phyloP scores from a whole-genome alignment of 2,329 filamentous ascomycete genomes.

The Didymella arachidicola region DNA sequence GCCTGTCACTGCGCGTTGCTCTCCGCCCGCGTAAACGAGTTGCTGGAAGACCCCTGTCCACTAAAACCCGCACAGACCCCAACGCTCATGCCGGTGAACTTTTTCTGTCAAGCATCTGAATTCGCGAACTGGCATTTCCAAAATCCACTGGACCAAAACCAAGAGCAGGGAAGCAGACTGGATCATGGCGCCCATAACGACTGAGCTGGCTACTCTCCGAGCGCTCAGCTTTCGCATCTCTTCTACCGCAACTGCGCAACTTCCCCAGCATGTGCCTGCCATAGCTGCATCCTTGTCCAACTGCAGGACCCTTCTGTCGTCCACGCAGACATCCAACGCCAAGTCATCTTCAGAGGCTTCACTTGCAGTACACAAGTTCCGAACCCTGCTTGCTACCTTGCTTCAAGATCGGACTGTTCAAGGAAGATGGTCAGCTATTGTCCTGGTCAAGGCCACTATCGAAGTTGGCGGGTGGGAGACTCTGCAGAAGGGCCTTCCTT shows the following conservation, averaged over 20 bases:
- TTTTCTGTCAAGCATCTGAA: slow-evolving; percentile 30
- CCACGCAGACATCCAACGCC: slow-evolving; percentile 62
- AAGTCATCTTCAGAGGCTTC: slow-evolving; percentile 71
- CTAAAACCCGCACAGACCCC: slow-evolving; percentile 23
- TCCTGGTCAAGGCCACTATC: slow-evolving; percentile 79
- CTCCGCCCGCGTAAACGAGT: slow-evolving; percentile 21
- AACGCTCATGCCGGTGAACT: slow-evolving; percentile 32
- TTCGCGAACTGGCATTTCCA: slow-evolving; percentile 1
- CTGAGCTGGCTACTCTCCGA: slow-evolving; percentile 43
- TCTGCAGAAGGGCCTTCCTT: slow-evolving; percentile 74
- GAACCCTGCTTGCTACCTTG: slow-evolving; percentile 77
- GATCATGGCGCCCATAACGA: slow-evolving; percentile 38
- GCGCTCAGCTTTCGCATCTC: slow-evolving; percentile 72
- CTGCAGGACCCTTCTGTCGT: slow-evolving; percentile 68
- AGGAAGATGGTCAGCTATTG: slow-evolving; percentile 78
- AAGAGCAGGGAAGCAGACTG: background rate
- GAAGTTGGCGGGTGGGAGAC: slow-evolving; percentile 87
- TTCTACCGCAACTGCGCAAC: slow-evolving; percentile 73
- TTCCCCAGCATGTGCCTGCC: slow-evolving; percentile 75
- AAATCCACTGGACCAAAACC: background rate
- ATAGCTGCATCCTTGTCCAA: slow-evolving; percentile 66
- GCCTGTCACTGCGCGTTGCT: slow-evolving; percentile 31
- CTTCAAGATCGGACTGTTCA: slow-evolving; percentile 78
- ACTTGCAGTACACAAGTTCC: slow-evolving; percentile 81
- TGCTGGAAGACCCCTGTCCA: slow-evolving; percentile 32